These are phyloP conservation scores for Berkeleyomyces rouxiae DNA, from an alignment of 2,329 filamentous ascomycete species.

Conservation along the genomic window DNA sequence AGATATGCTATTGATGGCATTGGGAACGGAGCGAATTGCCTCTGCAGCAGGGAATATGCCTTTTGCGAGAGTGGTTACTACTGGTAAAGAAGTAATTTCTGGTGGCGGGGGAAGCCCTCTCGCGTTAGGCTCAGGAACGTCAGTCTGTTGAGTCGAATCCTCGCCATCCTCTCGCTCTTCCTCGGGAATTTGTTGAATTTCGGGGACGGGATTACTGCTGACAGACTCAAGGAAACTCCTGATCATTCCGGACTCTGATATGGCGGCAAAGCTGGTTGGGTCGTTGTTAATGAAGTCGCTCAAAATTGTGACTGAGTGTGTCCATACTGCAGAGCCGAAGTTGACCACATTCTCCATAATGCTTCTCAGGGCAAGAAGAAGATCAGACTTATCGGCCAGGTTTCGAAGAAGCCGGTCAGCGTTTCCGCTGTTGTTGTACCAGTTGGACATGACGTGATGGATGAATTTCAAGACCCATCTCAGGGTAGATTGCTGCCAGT, in stretches of 20 bases:
- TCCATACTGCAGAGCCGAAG: constrained; percentile 93
- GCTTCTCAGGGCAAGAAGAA: constrained; percentile 61
- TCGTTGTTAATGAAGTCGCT: constrained; percentile 98
- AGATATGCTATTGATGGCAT: constrained; percentile 84
- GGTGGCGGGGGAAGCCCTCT: constrained; percentile 37
- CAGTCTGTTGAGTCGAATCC: constrained; percentile 20
- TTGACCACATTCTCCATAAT: constrained; percentile 64
- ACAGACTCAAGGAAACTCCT: constrained; percentile 73
- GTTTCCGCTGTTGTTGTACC: constrained; percentile 51
- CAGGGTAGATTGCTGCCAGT: constrained; percentile 81
- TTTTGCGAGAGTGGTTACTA: constrained; percentile 34
- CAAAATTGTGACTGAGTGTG: constrained; percentile 76
- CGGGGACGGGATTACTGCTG: constrained; percentile 35
- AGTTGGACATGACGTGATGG: constrained; percentile 82
- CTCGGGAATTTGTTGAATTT: constrained; percentile 17
- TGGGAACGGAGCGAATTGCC: constrained; percentile 71
- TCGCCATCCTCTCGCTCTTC: constrained; percentile 15
- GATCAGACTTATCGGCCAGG: constrained; percentile 77
- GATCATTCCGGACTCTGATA: constrained; percentile 84
- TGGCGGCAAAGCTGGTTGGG: constrained; percentile 89
- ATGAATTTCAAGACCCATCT: constrained; percentile 93
- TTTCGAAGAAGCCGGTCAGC: constrained; percentile 85
- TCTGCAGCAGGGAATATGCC: constrained; percentile 80
- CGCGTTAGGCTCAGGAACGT: constrained; percentile 14
- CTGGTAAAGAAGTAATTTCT: constrained; percentile 30